Base-by-base conservation (phyloP, 208 protist species). In the Plasmodiophora brassicae region DNA sequence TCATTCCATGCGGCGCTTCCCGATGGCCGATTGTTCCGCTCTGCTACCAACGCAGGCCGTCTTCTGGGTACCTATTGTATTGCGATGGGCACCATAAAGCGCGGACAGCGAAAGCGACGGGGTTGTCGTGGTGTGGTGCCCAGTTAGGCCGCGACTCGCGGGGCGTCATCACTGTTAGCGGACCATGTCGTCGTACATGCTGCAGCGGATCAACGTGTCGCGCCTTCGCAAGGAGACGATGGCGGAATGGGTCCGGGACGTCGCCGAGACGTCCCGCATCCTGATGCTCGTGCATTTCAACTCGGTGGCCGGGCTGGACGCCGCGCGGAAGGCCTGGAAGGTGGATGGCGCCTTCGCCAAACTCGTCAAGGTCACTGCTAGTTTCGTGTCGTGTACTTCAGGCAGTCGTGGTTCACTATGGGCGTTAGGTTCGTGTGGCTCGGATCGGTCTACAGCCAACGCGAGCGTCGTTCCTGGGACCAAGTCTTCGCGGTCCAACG, bases 221-320 rank as follows among this genome's bases (percentile, higher is more conserved):
- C 5, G n/a, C 20, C n/a, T 36, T 5, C 65, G 65, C n/a, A 78
- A 78, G 65, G 14, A 78, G 20, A 38, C 14, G 32, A 5, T 78
- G 20, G 5, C 65, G n/a, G 32, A 78, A 5, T 38, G n/a, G 14
- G 41, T 78, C 65, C 32, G 41, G 5, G 14, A 78, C 20, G n/a
- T 78, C n/a, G 65, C 65, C 65, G 41, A 78, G 20, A 5, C 32
- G 10, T 5, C 65, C 65, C 5, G 65, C 10, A 14, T 78, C 14
- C 10, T 78, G n/a, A 78, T 78, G 65, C 65, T 78, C 14, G 65
- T 38, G 32, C 65, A 78, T 38, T 78, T n/a, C 32, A 78, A 78
- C 65, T 44, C 14, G 5, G 41, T 38, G 14, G n/a, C 14, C n/a
- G 65, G 32, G 32, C 41, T 78, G 10, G 65, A 78, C 32, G 32